Base-by-base conservation (phyloP, 2,329 filamentous ascomycete species). In the Cladophialophora carrionii region DNA sequence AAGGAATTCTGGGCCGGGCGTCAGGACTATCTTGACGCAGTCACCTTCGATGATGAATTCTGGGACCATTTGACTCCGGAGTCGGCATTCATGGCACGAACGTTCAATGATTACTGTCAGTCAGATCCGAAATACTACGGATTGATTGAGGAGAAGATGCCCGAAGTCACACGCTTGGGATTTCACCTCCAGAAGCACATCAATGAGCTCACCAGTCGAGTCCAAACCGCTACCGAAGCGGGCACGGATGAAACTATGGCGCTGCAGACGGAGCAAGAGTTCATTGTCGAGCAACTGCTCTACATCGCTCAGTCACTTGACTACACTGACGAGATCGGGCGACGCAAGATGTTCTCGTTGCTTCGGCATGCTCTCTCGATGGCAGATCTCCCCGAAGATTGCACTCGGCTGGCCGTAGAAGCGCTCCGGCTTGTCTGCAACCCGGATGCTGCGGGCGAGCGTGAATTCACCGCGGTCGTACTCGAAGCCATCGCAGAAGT, bases 401-500 rank as follows among this genome's bases (percentile, higher is more conserved):
- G 92, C 53, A 98, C 95, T 1, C 94, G 93, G 74, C 88, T 99
- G 58, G 88, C 89, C 0, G 86, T 96, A 24, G 89, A 96, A 72
- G 89, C 90, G 0, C 82, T 98, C 9, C 87, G 92, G 61, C 88
- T 89, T 60, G 91, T 96, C 48, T 97, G 92, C 75, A 90, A 92
- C 0, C 68, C 83, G 72, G 65, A 78, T 57, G 61, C 84, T 78
- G 78, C 79, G 74, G 76, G 76, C 64, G 72, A 86, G 80, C 74
- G 79, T 75, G 77, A 85, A 76, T 76, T 82, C 77, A 74, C 80
- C 76, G 74, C 76, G 62, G 73, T 87, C 72, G 72, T 98, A 20
- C 86, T 97, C 24, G 95, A 99, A 78, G 92, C 94, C 29, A 91
- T 99, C 64, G 92, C 93, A 3, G 95, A 99, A 78, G 93, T 99